Evolutionary conservation across 1,284 basidiomycete species (phyloP).

Genomic region (Abortiporus biennis): DNA sequence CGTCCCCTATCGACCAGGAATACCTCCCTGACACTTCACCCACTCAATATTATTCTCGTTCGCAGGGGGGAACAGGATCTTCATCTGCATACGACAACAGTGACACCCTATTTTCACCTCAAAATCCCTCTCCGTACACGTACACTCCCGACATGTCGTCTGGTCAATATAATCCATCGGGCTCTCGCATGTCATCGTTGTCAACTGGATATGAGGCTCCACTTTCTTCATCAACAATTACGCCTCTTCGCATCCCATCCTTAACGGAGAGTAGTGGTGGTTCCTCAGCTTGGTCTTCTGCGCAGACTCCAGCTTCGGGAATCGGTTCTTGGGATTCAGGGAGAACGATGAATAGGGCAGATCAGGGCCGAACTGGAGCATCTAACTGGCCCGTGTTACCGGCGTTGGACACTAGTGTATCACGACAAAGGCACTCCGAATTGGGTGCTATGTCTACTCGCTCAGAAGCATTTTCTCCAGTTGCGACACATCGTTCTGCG

Average conservation of each 20-base stretch:
- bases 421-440: conserved; percentile 17
- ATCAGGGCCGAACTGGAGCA: conserved; percentile 11
- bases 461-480: conserved; percentile 21
- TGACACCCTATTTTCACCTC: conserved; percentile 8
- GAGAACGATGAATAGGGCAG: conserved; percentile 9
- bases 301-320: conserved; percentile 6
- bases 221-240: conserved; percentile 1
- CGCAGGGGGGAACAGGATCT: conserved; percentile 12
- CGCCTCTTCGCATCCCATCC: conserved; percentile 16
- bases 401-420: conserved; percentile 22
- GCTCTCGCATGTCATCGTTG: not conserved
- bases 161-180: conserved; percentile 12
- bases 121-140: conserved; percentile 6
- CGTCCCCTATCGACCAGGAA: conserved; percentile 23
- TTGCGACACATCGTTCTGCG: conserved; percentile 22
- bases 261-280: conserved; percentile 12
- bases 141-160: conserved; percentile 8
- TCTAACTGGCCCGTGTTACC: conserved; percentile 24
- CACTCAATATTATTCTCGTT: conserved; percentile 16
- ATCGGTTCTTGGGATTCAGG: conserved; percentile 18
- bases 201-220: not conserved
- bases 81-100: no score
- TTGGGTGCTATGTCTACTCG: conserved; percentile 12
- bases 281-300: conserved; percentile 7
- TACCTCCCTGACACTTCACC: conserved; percentile 17